Evolutionary conservation across 306 rosid genomes (phyloP), one percentile per base, ranked within the genome.

Genomic region (Casuarina equisetifolia): DNA sequence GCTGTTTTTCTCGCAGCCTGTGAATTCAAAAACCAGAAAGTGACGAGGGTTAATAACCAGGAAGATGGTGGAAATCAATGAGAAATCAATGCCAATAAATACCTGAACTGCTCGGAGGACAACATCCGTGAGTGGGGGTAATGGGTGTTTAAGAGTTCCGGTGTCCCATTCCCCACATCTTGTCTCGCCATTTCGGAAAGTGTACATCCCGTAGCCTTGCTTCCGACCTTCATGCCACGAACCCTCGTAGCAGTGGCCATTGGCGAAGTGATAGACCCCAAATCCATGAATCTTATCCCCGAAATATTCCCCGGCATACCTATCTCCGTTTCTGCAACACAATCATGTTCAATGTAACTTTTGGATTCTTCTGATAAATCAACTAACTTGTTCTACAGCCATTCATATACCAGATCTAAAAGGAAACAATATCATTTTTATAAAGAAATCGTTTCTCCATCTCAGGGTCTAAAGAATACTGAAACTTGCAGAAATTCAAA

Each of bases 241-340:
- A 4, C 99, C 99, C 72, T 92, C 99, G 2, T 96, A 96, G 61
- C 96, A 91, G 81, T 96, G 99, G 15, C 97, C 97, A 61, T 96
- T 92, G 17, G 94, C 96, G 82, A 96, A 96, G 76, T 91, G 94
- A 80, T 96, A 96, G n/a, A 91, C 86, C 8, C 99, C 99, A 78
- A 96, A 96, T 82, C 98, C 99, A 81, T 96, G 99, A 72, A 96
- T 90, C 82, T 89, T 96, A 89, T 96, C 99, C 19, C 98, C 99
- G 70, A 96, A 96, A 82, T 96, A 96, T 85, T 96, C 99, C 38
- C 99, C 99, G 9, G 97, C 97, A 85, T 96, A 96, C 75, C 93
- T 89, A 89, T 96, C 99, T 66, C 99, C 99, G 78, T 96, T 96
- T 81, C 99, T 96, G 55, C 84, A 89, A 6, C 70, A 53, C 43